Percentiles rank a stretch among this genome's conserved stretches.
Evolutionary conservation across 805 yeast genomes (phyloP).

Genomic region (Pichia rugopelliculosa): DNA sequence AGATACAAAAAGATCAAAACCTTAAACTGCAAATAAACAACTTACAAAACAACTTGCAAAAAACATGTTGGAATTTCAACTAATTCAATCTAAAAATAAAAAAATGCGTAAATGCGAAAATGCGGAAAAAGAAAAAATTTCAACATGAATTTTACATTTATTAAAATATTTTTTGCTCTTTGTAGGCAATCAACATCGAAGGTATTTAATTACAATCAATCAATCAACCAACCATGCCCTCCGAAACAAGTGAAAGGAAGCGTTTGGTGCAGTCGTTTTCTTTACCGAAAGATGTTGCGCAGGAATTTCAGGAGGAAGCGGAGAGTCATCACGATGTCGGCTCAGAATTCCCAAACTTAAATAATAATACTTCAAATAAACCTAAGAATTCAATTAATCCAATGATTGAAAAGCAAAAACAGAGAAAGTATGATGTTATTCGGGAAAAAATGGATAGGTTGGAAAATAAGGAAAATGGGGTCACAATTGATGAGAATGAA

Average conservation of each 20-base stretch:
- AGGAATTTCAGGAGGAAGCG: constrained; percentile 11
- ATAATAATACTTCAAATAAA: not conserved
- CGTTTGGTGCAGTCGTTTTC: constrained; percentile 11
- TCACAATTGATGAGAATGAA: not conserved
- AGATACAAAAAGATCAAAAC: too few species aligned
- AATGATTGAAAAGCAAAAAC: constrained; percentile 17
- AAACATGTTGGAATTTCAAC: too few species aligned
- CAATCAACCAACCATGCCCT: not conserved
- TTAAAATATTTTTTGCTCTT: not conserved
- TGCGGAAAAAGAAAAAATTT: not conserved
- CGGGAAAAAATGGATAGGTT: constrained; percentile 1
- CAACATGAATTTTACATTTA: not conserved
- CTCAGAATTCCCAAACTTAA: not conserved
- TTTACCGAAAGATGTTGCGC: constrained; percentile 19
- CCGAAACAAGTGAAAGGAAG: not conserved
- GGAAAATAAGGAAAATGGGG: not conserved
- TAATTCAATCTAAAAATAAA: too few species aligned
- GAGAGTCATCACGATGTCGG: constrained; percentile 2
- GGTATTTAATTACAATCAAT: too few species aligned
- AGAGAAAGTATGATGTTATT: constrained; percentile 12
- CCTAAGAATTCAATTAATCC: not conserved
- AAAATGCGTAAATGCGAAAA: not conserved
- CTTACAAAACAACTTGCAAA: too few species aligned
- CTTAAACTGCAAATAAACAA: too few species aligned
- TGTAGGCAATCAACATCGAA: not conserved